A percentile compares a stretch with the other conserved stretches of the same genome.
These are phyloP conservation scores for Trichocladium uniseriatum DNA, from an alignment of 495 filamentous ascomycete species.

Conservation along the genomic window DNA sequence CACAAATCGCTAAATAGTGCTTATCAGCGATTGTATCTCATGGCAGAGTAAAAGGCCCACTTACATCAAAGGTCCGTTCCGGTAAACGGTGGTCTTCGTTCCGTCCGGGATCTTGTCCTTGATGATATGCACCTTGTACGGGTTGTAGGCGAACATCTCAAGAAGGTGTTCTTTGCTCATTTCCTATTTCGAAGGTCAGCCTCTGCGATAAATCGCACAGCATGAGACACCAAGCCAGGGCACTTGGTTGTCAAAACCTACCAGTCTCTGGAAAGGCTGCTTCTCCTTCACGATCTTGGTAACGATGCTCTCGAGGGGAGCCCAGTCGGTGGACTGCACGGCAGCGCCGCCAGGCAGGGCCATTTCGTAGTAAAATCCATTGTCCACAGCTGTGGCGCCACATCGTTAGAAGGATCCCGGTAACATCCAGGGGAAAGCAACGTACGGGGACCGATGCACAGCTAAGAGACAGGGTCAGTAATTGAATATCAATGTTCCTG, in stretches of 20 bases:
- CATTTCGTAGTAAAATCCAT: slow-evolving; percentile 99
- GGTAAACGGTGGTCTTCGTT: slow-evolving; percentile 86
- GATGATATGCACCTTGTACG: slow-evolving; percentile 83
- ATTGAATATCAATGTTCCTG: too few species aligned
- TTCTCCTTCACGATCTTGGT: slow-evolving; percentile 85
- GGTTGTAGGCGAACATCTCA: slow-evolving; percentile 92
- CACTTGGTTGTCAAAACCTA: too few species aligned
- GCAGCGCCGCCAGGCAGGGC: slow-evolving; percentile 63
- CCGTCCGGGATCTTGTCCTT: slow-evolving; percentile 82
- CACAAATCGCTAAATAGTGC: too few species aligned
- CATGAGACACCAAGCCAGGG: too few species aligned
- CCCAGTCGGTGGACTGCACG: slow-evolving; percentile 67
- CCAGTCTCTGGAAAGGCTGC: slow-evolving; percentile 86
- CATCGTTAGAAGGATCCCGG: too few species aligned
- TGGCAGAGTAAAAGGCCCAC: too few species aligned
- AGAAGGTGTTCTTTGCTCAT: slow-evolving; percentile 81
- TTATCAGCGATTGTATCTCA: too few species aligned
- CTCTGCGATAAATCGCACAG: too few species aligned
- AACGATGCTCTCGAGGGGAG: slow-evolving; percentile 66
- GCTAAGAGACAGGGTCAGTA: too few species aligned
- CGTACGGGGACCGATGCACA: slow-evolving; percentile 92
- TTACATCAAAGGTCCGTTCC: slow-evolving; percentile 50
- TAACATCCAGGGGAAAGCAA: too few species aligned
- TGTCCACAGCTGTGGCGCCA: too few species aligned
- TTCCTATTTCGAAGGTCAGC: too few species aligned